A percentile compares a stretch with the other conserved stretches of the same genome.
These are phyloP conservation scores for Lentinula novae-zelandiae DNA, from an alignment of 1,284 basidiomycete species.

Conservation along the genomic window DNA sequence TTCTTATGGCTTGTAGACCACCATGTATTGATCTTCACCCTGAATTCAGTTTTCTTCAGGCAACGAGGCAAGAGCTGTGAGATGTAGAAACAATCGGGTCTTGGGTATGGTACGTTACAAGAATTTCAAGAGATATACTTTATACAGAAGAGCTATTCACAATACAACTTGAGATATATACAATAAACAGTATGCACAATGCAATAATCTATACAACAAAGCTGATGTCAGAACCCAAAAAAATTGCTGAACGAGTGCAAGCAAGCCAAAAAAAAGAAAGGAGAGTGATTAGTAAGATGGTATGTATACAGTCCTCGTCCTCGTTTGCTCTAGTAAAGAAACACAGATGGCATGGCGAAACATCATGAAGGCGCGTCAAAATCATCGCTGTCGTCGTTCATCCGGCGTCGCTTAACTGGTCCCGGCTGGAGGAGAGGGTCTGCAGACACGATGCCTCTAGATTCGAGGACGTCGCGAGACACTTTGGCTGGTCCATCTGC, in stretches of 20 bases:
- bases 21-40: not conserved
- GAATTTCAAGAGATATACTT: slow-evolving; percentile 20
- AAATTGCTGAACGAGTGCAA: slow-evolving; percentile 16
- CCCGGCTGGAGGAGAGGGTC: slow-evolving; percentile 50
- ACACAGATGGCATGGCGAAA: slow-evolving; percentile 12
- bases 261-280: slow-evolving; percentile 29
- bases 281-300: slow-evolving; percentile 25
- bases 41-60: not conserved
- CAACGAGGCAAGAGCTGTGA: not conserved
- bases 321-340: not conserved
- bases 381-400: slow-evolving; percentile 42
- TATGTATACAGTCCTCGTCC: slow-evolving; percentile 3
- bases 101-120: not conserved
- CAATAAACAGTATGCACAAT: slow-evolving; percentile 27
- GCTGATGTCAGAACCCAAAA: slow-evolving; percentile 19
- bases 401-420: slow-evolving; percentile 53
- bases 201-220: slow-evolving; percentile 16
- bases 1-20: not conserved
- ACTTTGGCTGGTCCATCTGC: slow-evolving; percentile 69
- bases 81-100: not conserved
- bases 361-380: slow-evolving; percentile 44
- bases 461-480: slow-evolving; percentile 72
- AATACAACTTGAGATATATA: slow-evolving; percentile 15
- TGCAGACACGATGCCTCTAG: slow-evolving; percentile 67
- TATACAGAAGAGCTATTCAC: slow-evolving; percentile 17